phyloP scores from a whole-genome alignment of 305 asterid genomes.

The Fraxinus baroniana region DNA sequence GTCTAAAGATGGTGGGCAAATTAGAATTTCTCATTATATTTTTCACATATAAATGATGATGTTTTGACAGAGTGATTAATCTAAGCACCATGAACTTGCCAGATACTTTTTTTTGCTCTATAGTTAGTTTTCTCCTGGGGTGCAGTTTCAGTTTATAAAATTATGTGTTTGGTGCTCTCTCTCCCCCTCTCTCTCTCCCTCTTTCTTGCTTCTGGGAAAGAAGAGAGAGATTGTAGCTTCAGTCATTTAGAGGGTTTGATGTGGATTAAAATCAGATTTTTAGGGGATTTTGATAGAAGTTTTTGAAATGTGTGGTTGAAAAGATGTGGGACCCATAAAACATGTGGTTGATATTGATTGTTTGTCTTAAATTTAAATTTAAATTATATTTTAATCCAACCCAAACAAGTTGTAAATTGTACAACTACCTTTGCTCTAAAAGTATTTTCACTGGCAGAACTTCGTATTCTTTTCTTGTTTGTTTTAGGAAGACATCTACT shows the following conservation, averaged over 20 bases:
- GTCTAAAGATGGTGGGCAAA: not conserved
- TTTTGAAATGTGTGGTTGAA: too few species aligned
- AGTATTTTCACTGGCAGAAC: conserved; percentile 7
- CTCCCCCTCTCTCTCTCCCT: not conserved
- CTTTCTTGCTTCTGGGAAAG: not conserved
- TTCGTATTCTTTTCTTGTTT: not conserved
- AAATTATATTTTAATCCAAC: too few species aligned
- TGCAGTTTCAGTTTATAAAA: not conserved
- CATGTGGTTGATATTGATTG: too few species aligned
- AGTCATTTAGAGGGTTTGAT: not conserved
- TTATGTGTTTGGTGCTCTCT: not conserved
- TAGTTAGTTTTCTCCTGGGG: not conserved
- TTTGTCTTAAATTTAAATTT: too few species aligned
- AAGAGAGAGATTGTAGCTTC: not conserved
- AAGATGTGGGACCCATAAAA: too few species aligned
- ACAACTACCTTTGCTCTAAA: not conserved
- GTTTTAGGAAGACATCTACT: not conserved
- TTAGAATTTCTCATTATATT: not conserved
- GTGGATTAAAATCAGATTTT: too few species aligned
- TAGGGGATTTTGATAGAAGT: too few species aligned
- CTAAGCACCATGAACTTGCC: not conserved
- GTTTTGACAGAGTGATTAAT: not conserved
- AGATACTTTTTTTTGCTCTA: not conserved
- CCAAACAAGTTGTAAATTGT: not conserved
- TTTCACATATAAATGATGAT: not conserved